Conservation (phyloP, 2,329 filamentous ascomycete species). For the Verticillium nonalfalfae region DNA sequence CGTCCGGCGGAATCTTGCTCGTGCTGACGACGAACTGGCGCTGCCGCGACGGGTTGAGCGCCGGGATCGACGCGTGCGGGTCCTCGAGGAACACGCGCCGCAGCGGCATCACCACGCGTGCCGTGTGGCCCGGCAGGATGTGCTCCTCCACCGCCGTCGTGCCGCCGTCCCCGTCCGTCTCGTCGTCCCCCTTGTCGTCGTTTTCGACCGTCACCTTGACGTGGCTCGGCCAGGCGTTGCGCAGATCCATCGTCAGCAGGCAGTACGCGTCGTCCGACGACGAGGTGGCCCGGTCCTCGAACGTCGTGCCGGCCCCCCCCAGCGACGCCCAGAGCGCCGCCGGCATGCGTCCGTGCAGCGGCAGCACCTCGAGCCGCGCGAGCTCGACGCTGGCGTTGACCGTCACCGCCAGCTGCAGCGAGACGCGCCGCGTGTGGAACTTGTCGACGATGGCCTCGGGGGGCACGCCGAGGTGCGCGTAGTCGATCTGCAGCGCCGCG, state of each 20-base stretch:
- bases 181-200: neutral
- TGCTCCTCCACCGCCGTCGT: slow-evolving; percentile 40
- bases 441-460: slow-evolving; percentile 61
- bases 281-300: slow-evolving; percentile 9
- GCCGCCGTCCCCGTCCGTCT: slow-evolving; percentile 31
- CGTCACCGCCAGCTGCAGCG: slow-evolving; percentile 75
- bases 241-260: slow-evolving; percentile 73
- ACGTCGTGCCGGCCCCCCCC: slow-evolving; percentile 18
- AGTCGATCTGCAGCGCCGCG: slow-evolving; percentile 78
- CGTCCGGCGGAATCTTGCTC: slow-evolving; percentile 70
- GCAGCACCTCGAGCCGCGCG: slow-evolving; percentile 69
- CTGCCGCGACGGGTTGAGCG: slow-evolving; percentile 72
- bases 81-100: slow-evolving; percentile 71
- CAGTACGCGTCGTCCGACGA: slow-evolving; percentile 59
- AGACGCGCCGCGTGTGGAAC: slow-evolving; percentile 81
- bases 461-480: slow-evolving; percentile 69
- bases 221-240: slow-evolving; percentile 83
- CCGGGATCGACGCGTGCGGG: slow-evolving; percentile 71
- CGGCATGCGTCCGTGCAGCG: slow-evolving; percentile 63
- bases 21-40: slow-evolving; percentile 89
- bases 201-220: slow-evolving; percentile 60
- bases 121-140: slow-evolving; percentile 63
- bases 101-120: slow-evolving; percentile 69
- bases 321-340: slow-evolving; percentile 48
- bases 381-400: slow-evolving; percentile 90